These are phyloP conservation scores for Beauveria bassiana DNA, from an alignment of 2,329 filamentous ascomycete genomes.

Conservation along the genomic window DNA sequence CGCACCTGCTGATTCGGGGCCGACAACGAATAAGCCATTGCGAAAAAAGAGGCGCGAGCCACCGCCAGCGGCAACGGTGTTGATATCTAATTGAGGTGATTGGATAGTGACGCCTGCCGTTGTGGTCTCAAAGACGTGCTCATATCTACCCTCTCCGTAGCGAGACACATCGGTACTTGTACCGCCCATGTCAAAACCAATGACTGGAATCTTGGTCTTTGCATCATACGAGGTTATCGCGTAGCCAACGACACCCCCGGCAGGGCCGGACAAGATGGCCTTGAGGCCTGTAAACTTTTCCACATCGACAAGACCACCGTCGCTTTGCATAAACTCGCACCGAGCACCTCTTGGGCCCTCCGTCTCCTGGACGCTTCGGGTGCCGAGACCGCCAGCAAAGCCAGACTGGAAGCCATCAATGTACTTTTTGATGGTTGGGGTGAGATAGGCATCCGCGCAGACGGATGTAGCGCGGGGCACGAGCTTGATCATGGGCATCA, in stretches of 20 bases:
- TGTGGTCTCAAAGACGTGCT: slow-evolving; percentile 90
- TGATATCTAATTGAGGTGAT: slow-evolving; percentile 87
- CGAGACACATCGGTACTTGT: slow-evolving; percentile 88
- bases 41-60: slow-evolving; percentile 79
- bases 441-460: slow-evolving; percentile 37
- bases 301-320: slow-evolving; percentile 66
- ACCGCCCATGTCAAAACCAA: slow-evolving; percentile 94
- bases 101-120: slow-evolving; percentile 93
- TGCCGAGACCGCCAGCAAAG: slow-evolving; percentile 73
- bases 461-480: slow-evolving; percentile 36
- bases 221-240: slow-evolving; percentile 85
- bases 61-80: slow-evolving; percentile 87
- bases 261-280: slow-evolving; percentile 81
- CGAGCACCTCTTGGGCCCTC: slow-evolving; percentile 60
- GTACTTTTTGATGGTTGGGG: slow-evolving; percentile 33
- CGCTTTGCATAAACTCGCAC: slow-evolving; percentile 94
- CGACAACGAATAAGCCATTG: slow-evolving; percentile 85
- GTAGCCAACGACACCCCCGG: slow-evolving; percentile 90
- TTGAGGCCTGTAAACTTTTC: slow-evolving; percentile 76
- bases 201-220: slow-evolving; percentile 73
- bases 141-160: slow-evolving; percentile 77
- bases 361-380: slow-evolving; percentile 62
- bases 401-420: slow-evolving; percentile 71
- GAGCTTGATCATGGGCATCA: slow-evolving; percentile 39
- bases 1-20: slow-evolving; percentile 80